phyloP scores from a whole-genome alignment of 2,329 filamentous ascomycete species.

The Dactylellina haptotyla region DNA sequence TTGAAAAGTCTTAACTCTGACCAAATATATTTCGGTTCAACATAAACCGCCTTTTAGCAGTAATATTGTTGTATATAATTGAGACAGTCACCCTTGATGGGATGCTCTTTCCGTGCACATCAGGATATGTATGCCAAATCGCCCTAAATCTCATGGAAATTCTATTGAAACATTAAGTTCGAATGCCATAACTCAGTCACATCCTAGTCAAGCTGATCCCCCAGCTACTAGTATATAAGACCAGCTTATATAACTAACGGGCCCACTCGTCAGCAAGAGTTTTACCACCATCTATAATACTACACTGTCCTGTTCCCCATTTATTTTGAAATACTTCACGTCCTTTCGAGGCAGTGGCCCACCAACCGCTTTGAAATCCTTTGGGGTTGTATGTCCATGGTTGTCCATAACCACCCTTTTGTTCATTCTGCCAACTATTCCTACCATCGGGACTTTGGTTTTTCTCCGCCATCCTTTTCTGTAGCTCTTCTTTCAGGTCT shows the following conservation, averaged over 20 bases:
- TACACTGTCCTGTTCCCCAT: slow-evolving; percentile 6
- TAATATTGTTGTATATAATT: too few species aligned
- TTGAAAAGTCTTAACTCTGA: too few species aligned
- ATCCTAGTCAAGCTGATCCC: not conserved
- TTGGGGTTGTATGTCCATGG: slow-evolving; percentile 66
- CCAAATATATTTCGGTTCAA: too few species aligned
- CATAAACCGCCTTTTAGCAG: too few species aligned
- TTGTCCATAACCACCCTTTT: slow-evolving; percentile 67
- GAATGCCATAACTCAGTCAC: too few species aligned
- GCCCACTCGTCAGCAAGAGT: slow-evolving; percentile 13
- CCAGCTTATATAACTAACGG: not conserved
- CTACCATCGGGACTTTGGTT: slow-evolving; percentile 57
- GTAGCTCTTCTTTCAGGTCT: slow-evolving; percentile 54
- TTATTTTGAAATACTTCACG: slow-evolving; percentile 7
- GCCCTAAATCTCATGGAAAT: too few species aligned
- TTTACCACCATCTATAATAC: not conserved
- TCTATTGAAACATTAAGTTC: too few species aligned
- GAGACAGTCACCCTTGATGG: too few species aligned
- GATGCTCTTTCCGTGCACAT: too few species aligned
- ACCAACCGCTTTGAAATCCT: slow-evolving; percentile 49
- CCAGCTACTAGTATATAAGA: not conserved
- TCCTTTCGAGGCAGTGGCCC: slow-evolving; percentile 4
- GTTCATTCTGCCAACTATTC: slow-evolving; percentile 67
- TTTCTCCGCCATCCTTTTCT: slow-evolving; percentile 59
- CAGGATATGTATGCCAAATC: too few species aligned